Conservation (phyloP, 495 filamentous ascomycete genomes). For the Penicillium bovifimosum region DNA sequence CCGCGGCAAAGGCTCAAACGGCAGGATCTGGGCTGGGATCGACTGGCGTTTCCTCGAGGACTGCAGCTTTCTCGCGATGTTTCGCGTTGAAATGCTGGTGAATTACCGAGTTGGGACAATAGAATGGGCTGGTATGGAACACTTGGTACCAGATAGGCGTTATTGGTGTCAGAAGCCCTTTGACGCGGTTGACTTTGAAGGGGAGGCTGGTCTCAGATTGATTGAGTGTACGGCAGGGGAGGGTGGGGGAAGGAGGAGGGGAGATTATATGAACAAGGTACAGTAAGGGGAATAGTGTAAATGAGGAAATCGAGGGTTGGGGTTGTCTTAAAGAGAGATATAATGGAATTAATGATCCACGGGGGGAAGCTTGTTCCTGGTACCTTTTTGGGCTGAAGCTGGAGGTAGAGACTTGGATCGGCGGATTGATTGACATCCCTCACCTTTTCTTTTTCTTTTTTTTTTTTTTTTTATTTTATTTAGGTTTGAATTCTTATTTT, state of each 20-base stretch:
- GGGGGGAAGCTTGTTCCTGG: constrained; percentile 23
- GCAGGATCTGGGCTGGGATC: constrained; percentile 21
- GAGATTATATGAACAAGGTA: constrained; percentile 26
- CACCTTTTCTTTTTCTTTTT: constrained; percentile 17
- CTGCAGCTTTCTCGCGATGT: constrained; percentile 11
- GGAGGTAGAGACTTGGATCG: constrained; percentile 13
- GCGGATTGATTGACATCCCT: constrained; percentile 29
- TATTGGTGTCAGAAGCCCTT: constrained; percentile 8
- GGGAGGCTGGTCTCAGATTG: constrained; percentile 32
- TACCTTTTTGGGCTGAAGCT: constrained; percentile 6
- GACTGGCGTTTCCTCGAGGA: not conserved
- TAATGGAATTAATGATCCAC: constrained; percentile 2
- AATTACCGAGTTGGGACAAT: constrained; percentile 2
- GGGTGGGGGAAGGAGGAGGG: constrained; percentile 11
- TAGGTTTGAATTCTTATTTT: not conserved
- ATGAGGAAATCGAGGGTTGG: constrained; percentile 4
- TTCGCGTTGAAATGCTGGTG: constrained; percentile 9
- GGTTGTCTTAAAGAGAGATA: constrained; percentile 17
- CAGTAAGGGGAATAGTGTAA: constrained; percentile 11
- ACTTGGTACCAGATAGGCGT: not conserved
- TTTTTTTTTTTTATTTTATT: constrained; percentile 15
- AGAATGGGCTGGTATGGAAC: constrained; percentile 6
- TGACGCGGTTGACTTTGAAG: constrained; percentile 3
- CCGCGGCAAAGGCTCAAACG: constrained; percentile 19
- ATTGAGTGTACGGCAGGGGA: constrained; percentile 15